A percentile compares a stretch with the other conserved stretches of the same genome.
These are phyloP conservation scores for Huiozyma sinensis DNA, from an alignment of 805 yeast genomes.

Conservation along the genomic window DNA sequence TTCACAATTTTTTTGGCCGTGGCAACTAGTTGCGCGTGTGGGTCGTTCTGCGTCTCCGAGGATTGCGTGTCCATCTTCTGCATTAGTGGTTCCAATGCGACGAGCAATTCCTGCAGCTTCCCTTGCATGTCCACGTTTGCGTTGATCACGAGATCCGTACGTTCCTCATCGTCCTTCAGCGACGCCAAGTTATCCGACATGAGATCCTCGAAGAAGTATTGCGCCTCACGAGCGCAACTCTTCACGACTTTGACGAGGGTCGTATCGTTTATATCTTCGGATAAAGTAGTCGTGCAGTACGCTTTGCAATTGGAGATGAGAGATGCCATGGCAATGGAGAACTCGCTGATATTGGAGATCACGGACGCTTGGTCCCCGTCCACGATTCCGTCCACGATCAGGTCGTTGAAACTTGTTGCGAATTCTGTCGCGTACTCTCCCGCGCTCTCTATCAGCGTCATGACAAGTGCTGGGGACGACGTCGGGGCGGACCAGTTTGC, in stretches of 20 bases:
- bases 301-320: slow-evolving; percentile 31
- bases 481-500: slow-evolving; percentile 15
- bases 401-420: slow-evolving; percentile 40
- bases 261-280: slow-evolving; percentile 4
- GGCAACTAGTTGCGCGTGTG: slow-evolving; percentile 59
- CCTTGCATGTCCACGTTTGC: slow-evolving; percentile 69
- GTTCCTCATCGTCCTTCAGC: slow-evolving; percentile 48
- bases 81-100: slow-evolving; percentile 39
- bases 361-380: slow-evolving; percentile 44
- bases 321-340: slow-evolving; percentile 31
- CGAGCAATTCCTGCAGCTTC: slow-evolving; percentile 51
- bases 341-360: slow-evolving; percentile 30
- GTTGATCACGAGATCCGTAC: slow-evolving; percentile 66
- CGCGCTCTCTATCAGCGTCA: slow-evolving; percentile 57
- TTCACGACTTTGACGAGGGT: slow-evolving; percentile 16
- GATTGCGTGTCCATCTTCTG: slow-evolving; percentile 10
- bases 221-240: slow-evolving; percentile 49
- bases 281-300: slow-evolving; percentile 4
- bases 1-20: slow-evolving; percentile 61
- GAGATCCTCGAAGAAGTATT: slow-evolving; percentile 50
- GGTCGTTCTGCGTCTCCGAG: slow-evolving; percentile 40
- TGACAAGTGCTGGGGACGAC: slow-evolving; percentile 5
- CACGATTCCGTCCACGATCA: slow-evolving; percentile 60
- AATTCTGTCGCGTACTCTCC: slow-evolving; percentile 68
- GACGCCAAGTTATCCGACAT: slow-evolving; percentile 42